Conservation (phyloP, 2,329 filamentous ascomycete genomes). For the Fonsecaea multimorphosa region DNA sequence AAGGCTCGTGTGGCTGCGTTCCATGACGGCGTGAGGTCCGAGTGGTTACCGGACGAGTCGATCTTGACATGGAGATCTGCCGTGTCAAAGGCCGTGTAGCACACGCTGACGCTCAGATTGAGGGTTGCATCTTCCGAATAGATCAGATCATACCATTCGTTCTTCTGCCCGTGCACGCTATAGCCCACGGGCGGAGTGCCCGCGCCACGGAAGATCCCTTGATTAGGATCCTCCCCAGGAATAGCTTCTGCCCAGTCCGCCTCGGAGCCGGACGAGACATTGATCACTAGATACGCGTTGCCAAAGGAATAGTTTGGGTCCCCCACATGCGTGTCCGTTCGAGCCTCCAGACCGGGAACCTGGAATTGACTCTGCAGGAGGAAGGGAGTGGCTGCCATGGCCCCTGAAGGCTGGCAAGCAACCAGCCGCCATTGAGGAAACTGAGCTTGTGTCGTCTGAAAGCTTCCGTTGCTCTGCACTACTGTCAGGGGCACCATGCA, state of each 20-base stretch:
- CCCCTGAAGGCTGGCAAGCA: too few relatives aligned
- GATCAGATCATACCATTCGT: conserved; percentile 16
- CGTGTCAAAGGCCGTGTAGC: conserved; percentile 16
- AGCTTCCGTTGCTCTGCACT: background rate
- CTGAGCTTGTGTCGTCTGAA: too few relatives aligned
- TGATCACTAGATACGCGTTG: conserved; percentile 13
- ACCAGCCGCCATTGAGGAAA: too few relatives aligned
- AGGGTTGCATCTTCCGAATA: conserved; percentile 10
- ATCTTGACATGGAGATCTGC: conserved; percentile 16
- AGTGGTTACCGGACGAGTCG: conserved; percentile 5
- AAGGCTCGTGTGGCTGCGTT: background rate
- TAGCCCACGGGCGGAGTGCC: conserved; percentile 8
- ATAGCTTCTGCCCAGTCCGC: conserved; percentile 8
- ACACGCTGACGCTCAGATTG: conserved; percentile 15
- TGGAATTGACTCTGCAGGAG: too few relatives aligned
- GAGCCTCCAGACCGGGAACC: too few relatives aligned
- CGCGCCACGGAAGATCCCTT: conserved; percentile 6
- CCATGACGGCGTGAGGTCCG: conserved; percentile 9
- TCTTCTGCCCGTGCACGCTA: conserved; percentile 12
- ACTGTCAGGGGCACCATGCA: conserved; percentile 10
- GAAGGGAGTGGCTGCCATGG: too few relatives aligned
- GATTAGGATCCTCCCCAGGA: conserved; percentile 13
- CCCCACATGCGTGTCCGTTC: background rate
- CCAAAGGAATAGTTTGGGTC: conserved; percentile 12
- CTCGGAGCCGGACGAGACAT: conserved; percentile 13